Conservation (phyloP, 768 basidiomycete genomes). For the Dacryopinax primogenitus region DNA sequence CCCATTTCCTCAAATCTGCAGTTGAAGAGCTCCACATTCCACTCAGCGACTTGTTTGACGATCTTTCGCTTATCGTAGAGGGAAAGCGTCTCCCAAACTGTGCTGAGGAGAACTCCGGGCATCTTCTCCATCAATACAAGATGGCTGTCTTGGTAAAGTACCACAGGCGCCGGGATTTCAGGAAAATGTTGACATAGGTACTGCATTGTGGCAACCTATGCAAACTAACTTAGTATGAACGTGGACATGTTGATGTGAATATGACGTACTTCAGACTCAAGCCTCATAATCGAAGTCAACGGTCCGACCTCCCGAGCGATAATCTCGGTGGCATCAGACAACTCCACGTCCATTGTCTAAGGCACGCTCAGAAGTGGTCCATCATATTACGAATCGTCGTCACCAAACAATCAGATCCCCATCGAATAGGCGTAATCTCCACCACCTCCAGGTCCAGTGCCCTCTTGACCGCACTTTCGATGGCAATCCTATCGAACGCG, state of each 20-base stretch:
- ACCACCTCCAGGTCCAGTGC: neutral
- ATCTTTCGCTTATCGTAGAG: constrained; percentile 21
- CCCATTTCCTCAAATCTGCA: constrained; percentile 25
- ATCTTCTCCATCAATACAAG: constrained; percentile 17
- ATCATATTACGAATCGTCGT: neutral
- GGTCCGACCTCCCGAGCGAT: constrained; percentile 16
- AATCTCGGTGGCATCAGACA: constrained; percentile 19
- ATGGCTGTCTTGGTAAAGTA: constrained; percentile 3
- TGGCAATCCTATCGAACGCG: neutral
- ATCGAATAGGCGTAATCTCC: neutral
- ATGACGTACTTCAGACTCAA: constrained; percentile 19
- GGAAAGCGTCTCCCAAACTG: constrained; percentile 22
- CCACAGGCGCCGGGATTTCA: constrained; percentile 19
- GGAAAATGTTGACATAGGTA: constrained; percentile 19
- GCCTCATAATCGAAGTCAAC: constrained; percentile 4
- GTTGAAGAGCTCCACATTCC: constrained; percentile 24
- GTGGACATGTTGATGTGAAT: neutral
- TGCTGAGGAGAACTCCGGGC: constrained; percentile 22
- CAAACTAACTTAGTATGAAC: neutral
- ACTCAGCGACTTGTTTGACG: constrained; percentile 24
- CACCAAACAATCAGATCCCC: neutral
- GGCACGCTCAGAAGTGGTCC: neutral
- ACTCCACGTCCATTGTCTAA: constrained; percentile 21
- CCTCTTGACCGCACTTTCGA: neutral
- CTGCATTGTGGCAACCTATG: constrained; percentile 24